phyloP scores from a whole-genome alignment of 495 filamentous ascomycete genomes.

The Lasiosphaeria miniovina region DNA sequence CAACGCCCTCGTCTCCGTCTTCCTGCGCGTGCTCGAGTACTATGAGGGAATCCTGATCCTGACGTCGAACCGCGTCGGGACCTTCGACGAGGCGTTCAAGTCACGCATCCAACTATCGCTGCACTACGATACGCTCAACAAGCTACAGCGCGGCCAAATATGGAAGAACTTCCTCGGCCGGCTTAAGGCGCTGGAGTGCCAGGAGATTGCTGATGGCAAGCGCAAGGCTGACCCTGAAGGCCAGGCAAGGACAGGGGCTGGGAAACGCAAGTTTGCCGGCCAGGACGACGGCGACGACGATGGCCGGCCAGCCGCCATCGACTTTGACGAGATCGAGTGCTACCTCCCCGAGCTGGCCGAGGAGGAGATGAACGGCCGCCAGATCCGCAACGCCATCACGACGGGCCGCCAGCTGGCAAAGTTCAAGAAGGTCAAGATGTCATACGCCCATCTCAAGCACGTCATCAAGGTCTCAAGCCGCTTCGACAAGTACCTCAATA shows the following conservation, averaged over 20 bases:
- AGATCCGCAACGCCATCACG: constrained; percentile 61
- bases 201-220: constrained; percentile 15
- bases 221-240: neutral
- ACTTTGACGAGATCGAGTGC: constrained; percentile 4
- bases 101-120: constrained; percentile 41
- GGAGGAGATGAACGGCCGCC: constrained; percentile 51
- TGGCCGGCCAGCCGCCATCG: neutral
- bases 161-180: constrained; percentile 44
- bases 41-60: constrained; percentile 49
- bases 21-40: constrained; percentile 51
- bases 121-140: constrained; percentile 30
- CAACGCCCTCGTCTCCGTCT: constrained; percentile 51
- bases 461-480: constrained; percentile 19
- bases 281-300: neutral
- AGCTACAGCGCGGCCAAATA: constrained; percentile 26
- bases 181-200: constrained; percentile 5
- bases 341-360: constrained; percentile 39
- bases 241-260: neutral
- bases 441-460: constrained; percentile 19
- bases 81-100: constrained; percentile 41
- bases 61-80: constrained; percentile 43
- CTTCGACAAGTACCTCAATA: constrained; percentile 25
- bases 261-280: neutral
- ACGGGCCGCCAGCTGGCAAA: constrained; percentile 36
- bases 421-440: constrained; percentile 19